phyloP scores from a whole-genome alignment of 768 basidiomycete species.

The Fomitopsis serialis region DNA sequence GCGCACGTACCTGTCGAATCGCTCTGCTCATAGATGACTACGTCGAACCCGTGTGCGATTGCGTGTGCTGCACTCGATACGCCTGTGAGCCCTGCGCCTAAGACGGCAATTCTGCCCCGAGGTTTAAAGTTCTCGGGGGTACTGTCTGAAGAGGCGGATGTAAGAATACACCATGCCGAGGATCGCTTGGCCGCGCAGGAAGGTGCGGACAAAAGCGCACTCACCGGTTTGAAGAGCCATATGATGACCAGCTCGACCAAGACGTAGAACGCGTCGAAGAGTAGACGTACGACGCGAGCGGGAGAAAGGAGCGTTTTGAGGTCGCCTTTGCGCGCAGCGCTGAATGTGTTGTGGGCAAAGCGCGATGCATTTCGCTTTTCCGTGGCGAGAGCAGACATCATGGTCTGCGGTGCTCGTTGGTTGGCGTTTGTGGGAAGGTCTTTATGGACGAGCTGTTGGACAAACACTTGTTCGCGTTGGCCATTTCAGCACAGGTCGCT shows the following conservation, averaged over 20 bases:
- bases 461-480: too few relatives aligned
- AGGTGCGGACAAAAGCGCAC: background rate
- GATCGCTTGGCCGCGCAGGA: background rate
- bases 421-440: background rate
- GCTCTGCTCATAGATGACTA: conserved; percentile 39
- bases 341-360: background rate
- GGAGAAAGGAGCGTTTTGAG: conserved; percentile 8
- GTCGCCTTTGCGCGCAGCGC: background rate
- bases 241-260: conserved; percentile 32
- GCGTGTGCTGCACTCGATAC: conserved; percentile 49
- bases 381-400: background rate
- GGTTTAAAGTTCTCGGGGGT: conserved; percentile 23
- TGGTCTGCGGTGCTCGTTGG: background rate
- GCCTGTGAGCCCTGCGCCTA: conserved; percentile 48
- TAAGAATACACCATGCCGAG: too few relatives aligned
- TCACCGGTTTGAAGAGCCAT: conserved; percentile 35
- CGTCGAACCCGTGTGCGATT: conserved; percentile 47
- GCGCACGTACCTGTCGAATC: conserved; percentile 18
- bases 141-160: conserved; percentile 1
- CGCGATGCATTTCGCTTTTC: background rate
- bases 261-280: conserved; percentile 27
- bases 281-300: conserved; percentile 1
- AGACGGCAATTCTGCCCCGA: conserved; percentile 40
- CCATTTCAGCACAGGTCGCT: too few relatives aligned
- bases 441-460: too few relatives aligned